These are phyloP conservation scores for Zymoseptoria crescenta DNA, from an alignment of 2,329 filamentous ascomycete genomes.

Conservation along the genomic window DNA sequence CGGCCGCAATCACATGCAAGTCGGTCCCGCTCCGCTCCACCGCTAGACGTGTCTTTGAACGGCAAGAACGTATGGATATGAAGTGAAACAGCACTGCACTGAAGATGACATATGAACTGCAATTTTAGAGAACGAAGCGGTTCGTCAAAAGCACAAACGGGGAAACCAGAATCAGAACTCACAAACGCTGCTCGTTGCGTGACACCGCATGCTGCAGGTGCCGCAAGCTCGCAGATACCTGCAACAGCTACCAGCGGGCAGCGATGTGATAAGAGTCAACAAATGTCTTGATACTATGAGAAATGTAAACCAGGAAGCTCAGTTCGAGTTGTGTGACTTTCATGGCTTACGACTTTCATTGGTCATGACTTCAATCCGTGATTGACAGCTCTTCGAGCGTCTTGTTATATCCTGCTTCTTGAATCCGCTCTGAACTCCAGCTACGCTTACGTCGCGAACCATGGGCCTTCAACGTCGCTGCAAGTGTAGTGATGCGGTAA, in stretches of 20 bases:
- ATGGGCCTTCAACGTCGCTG: neutral
- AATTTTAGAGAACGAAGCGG: neutral
- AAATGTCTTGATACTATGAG: too few species aligned
- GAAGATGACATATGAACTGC: neutral
- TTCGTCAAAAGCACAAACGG: neutral
- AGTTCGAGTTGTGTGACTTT: too few species aligned
- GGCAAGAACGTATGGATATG: neutral
- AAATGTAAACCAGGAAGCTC: too few species aligned
- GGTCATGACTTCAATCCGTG: too few species aligned
- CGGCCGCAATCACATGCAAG: neutral
- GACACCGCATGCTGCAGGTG: neutral
- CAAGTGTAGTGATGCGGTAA: neutral
- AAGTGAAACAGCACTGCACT: neutral
- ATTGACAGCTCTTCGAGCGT: too few species aligned
- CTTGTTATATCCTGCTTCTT: too few species aligned
- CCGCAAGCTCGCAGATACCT: neutral
- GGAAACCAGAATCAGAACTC: neutral
- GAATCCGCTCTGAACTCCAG: too few species aligned
- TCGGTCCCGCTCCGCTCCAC: neutral
- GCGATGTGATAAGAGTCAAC: too few species aligned
- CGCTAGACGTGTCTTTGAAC: neutral
- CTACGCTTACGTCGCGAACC: too few species aligned
- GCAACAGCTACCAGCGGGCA: neutral
- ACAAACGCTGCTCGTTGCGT: neutral
- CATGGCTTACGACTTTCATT: too few species aligned